Percentiles rank a stretch among this genome's conserved stretches.
These are phyloP conservation scores for Sporisorium graminicola DNA, from an alignment of 1,284 basidiomycete genomes.

Conservation along the genomic window DNA sequence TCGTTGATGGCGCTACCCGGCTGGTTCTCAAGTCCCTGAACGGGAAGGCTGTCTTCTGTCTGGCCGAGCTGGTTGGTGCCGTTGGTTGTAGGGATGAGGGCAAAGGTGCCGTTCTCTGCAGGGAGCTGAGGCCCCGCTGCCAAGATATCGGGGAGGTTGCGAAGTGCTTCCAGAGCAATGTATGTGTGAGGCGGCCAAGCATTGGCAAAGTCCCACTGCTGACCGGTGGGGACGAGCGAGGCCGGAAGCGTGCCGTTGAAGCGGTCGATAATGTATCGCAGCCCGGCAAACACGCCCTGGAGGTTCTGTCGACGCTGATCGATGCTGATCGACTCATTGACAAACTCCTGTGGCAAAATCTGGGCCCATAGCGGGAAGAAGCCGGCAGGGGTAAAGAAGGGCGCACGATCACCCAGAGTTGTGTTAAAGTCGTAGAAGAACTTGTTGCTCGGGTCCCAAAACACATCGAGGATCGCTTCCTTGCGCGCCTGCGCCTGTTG, in stretches of 20 bases:
- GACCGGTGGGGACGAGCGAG: slow-evolving; percentile 81
- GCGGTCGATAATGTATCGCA: slow-evolving; percentile 81
- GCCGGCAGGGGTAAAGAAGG: slow-evolving; percentile 78
- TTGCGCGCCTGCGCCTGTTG: slow-evolving; percentile 75
- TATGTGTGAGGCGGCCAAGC: slow-evolving; percentile 69
- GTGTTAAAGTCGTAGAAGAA: slow-evolving; percentile 85
- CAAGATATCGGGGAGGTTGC: slow-evolving; percentile 78
- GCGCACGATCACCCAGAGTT: slow-evolving; percentile 42
- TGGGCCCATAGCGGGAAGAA: slow-evolving; percentile 90
- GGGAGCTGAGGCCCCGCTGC: slow-evolving; percentile 75
- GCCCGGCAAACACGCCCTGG: slow-evolving; percentile 79
- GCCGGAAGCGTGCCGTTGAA: slow-evolving; percentile 85
- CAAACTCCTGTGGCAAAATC: slow-evolving; percentile 81
- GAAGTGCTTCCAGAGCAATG: slow-evolving; percentile 82
- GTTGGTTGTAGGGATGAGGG: slow-evolving; percentile 75
- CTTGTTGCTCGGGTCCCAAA: slow-evolving; percentile 84
- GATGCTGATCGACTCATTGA: slow-evolving; percentile 72
- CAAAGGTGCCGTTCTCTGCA: slow-evolving; percentile 74
- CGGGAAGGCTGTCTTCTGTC: slow-evolving; percentile 77
- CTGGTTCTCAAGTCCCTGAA: slow-evolving; percentile 74
- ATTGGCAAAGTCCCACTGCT: slow-evolving; percentile 78
- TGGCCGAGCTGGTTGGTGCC: slow-evolving; percentile 78
- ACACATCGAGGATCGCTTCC: slow-evolving; percentile 82
- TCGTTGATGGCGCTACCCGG: slow-evolving; percentile 67
- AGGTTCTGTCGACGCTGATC: slow-evolving; percentile 37